These are phyloP conservation scores for Claviceps humidiphila DNA, from an alignment of 2,329 filamentous ascomycete genomes.

Conservation along the genomic window DNA sequence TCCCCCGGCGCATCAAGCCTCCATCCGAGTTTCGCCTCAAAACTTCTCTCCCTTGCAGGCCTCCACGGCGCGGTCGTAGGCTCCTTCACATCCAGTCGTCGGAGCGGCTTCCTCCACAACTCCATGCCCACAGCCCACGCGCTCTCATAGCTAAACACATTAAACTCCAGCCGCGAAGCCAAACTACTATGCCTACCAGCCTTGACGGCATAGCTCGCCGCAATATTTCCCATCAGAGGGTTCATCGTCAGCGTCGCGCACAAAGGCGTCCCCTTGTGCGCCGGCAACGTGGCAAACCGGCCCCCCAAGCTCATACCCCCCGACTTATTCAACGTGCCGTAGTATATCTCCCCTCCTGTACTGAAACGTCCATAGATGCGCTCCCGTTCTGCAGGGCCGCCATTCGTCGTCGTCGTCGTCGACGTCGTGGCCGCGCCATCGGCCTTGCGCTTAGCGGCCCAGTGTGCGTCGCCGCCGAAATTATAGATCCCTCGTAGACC, in stretches of 20 bases:
- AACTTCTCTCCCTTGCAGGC: slow-evolving; percentile 22
- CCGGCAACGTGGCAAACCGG: slow-evolving; percentile 76
- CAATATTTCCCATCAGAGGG: slow-evolving; percentile 86
- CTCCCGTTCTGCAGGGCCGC: slow-evolving; percentile 32
- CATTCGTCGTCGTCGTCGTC: slow-evolving; percentile 7
- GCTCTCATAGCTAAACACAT: slow-evolving; percentile 96
- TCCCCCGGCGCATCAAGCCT: slow-evolving; percentile 29
- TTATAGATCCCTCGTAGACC: slow-evolving; percentile 88
- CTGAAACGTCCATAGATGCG: slow-evolving; percentile 71
- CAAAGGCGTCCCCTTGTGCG: slow-evolving; percentile 72
- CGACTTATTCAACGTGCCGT: slow-evolving; percentile 87
- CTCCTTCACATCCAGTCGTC: slow-evolving; percentile 24
- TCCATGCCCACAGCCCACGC: slow-evolving; percentile 86
- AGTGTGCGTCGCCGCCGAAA: slow-evolving; percentile 57
- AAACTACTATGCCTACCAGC: slow-evolving; percentile 73
- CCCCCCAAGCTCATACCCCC: slow-evolving; percentile 81
- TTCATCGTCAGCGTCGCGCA: slow-evolving; percentile 90
- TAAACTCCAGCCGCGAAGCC: slow-evolving; percentile 89
- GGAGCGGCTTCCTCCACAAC: slow-evolving; percentile 60
- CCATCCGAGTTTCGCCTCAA: slow-evolving; percentile 41
- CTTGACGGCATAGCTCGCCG: slow-evolving; percentile 81
- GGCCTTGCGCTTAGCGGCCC: slow-evolving; percentile 22
- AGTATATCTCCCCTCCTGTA: slow-evolving; percentile 86
- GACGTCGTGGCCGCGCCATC: slow-evolving; percentile 8
- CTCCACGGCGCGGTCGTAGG: not conserved